Conservation (phyloP, 2,329 filamentous ascomycete species). For the Exserohilum rostratum region DNA sequence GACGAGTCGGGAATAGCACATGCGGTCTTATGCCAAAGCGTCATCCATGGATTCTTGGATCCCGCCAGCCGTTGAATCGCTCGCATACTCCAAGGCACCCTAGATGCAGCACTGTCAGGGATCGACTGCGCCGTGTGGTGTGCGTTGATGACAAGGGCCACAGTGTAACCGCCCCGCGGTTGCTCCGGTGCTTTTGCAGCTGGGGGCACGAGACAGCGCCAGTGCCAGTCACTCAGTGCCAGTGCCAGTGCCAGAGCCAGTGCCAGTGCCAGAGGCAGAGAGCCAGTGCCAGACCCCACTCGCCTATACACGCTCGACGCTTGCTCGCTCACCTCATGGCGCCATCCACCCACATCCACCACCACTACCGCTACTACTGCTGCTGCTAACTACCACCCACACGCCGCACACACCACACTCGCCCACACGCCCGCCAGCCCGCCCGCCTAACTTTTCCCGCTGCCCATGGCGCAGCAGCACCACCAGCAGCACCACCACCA, state of each 20-base stretch:
- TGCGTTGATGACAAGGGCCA: constrained; percentile 19
- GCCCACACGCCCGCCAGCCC: no score
- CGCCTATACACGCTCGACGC: not conserved
- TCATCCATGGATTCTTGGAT: constrained; percentile 49
- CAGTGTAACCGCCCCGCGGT: constrained; percentile 38
- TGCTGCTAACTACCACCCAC: no score
- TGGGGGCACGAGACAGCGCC: constrained; percentile 35
- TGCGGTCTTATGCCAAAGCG: constrained; percentile 43
- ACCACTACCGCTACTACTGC: not conserved
- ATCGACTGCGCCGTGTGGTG: constrained; percentile 40
- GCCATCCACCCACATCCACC: constrained; percentile 12
- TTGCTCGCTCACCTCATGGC: constrained; percentile 26
- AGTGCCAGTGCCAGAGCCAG: not conserved
- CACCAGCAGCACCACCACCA: not conserved
- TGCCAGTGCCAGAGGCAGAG: no score
- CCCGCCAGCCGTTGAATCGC: constrained; percentile 49
- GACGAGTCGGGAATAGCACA: constrained; percentile 38
- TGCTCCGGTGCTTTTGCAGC: constrained; percentile 24
- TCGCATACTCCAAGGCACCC: constrained; percentile 44
- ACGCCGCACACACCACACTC: no score
- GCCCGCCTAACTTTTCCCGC: not conserved
- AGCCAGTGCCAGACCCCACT: not conserved
- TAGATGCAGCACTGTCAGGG: constrained; percentile 41
- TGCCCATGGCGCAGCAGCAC: not conserved
- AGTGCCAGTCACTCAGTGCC: constrained; percentile 5